phyloP scores from a whole-genome alignment of 352 stramenopile genomes.

The Phytopythium montanum region DNA sequence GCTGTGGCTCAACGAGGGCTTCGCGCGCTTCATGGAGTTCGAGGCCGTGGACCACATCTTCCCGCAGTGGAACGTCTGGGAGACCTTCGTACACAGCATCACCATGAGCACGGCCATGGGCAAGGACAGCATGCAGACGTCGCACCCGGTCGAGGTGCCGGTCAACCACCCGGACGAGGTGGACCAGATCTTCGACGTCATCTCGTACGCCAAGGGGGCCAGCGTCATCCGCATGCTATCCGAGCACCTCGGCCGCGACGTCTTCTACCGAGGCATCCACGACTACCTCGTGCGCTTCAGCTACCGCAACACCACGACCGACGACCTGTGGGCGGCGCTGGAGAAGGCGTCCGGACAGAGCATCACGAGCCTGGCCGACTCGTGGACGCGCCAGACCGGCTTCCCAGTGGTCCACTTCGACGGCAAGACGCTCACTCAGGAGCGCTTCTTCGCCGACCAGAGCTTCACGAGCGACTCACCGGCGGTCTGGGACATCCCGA shows the following conservation, averaged over 20 bases:
- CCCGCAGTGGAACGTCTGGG: slow-evolving; percentile 95
- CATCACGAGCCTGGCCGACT: slow-evolving; percentile 89
- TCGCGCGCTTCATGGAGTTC: slow-evolving; percentile 96
- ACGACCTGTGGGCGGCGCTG: slow-evolving; percentile 94
- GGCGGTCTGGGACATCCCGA: slow-evolving; percentile 79
- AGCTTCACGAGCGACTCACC: slow-evolving; percentile 42
- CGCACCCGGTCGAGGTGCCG: slow-evolving; percentile 94
- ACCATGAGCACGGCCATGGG: slow-evolving; percentile 82
- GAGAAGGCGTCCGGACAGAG: slow-evolving; percentile 89
- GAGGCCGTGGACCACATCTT: slow-evolving; percentile 91
- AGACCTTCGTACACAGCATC: slow-evolving; percentile 91
- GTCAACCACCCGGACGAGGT: slow-evolving; percentile 94
- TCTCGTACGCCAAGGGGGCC: slow-evolving; percentile 94
- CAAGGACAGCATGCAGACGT: slow-evolving; percentile 91
- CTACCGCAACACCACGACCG: slow-evolving; percentile 95
- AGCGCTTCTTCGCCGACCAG: slow-evolving; percentile 92
- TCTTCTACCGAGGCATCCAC: slow-evolving; percentile 86
- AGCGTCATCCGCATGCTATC: slow-evolving; percentile 81
- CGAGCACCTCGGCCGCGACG: slow-evolving; percentile 66
- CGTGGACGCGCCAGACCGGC: slow-evolving; percentile 93
- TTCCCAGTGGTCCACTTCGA: slow-evolving; percentile 90
- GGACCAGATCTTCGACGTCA: slow-evolving; percentile 98
- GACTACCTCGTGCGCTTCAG: slow-evolving; percentile 92
- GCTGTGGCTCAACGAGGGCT: slow-evolving; percentile 98
- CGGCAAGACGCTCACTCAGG: slow-evolving; percentile 77